Base-by-base conservation (phyloP, 371 early-diverging fungal species). In the Saksenaea vasiformis region DNA sequence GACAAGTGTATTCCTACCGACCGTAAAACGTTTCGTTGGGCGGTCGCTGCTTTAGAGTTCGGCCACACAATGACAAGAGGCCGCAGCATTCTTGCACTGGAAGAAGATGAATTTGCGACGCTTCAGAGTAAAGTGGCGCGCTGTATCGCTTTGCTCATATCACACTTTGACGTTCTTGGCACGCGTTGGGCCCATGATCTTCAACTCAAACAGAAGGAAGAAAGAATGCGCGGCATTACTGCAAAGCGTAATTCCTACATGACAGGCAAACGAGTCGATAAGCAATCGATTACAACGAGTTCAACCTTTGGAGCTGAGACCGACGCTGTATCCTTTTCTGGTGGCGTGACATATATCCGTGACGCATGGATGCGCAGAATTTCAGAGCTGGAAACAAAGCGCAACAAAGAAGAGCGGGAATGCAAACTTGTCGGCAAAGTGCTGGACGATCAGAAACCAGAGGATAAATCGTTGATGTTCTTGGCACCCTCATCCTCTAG, bases 1-100 rank as follows among this genome's bases (percentile, higher is more conserved):
- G 88, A 89, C 53, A 91, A 92, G 60, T 93, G 93, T 65, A 83
- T 84, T 55, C 90, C 90, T 0, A 87, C 87, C 4, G 92, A 92
- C 54, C 78, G 89, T 27, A 90, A 88, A 66, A 95, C 95, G 0
- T 92, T 93, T 80, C 85, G 93, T 27, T 95, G 95, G 95, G 91
- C 91, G 2, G 90, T 95, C 34, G 78, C 87, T 54, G 94, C 95
- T 0, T 82, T 95, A 3, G 92, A 94, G 68, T 92, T 92, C 67
- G 88, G 91, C 0, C 91, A 92, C 85, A 71, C 83, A 15, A 86
- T 90, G 77, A 90, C 91, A 56, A 82, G 87, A 19, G 91, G 90
- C 66, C 51, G 65, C 67, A 60, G 77, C 56, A 67, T 80, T 51
- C 61, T 80, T 68, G 62, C 75, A 47, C 73, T 80, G n/a, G 41